phyloP scores from a whole-genome alignment of 208 protist genomes.

The Leishmania tropica region DNA sequence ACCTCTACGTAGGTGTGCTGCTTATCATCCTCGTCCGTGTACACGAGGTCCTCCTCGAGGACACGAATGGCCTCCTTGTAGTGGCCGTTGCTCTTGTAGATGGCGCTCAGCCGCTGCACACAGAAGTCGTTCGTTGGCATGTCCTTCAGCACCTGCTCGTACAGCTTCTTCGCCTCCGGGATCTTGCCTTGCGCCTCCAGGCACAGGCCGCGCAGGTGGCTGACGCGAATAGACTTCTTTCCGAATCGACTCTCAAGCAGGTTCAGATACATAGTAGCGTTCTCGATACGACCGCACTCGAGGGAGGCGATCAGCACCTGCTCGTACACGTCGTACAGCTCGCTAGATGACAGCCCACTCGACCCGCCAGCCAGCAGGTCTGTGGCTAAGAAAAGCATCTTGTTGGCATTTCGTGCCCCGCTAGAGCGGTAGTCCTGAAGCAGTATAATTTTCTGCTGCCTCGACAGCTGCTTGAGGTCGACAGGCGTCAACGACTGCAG shows the following conservation, averaged over 20 bases:
- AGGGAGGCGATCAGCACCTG: conserved; percentile 81
- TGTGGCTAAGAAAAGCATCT: conserved; percentile 72
- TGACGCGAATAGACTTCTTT: conserved; percentile 66
- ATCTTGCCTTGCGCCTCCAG: conserved; percentile 70
- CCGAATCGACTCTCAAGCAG: conserved; percentile 81
- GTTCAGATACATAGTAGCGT: conserved; percentile 60
- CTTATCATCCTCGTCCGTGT: conserved; percentile 70
- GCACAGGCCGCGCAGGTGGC: conserved; percentile 74
- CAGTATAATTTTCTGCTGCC: conserved; percentile 62
- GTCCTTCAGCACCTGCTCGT: conserved; percentile 60
- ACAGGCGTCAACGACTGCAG: conserved; percentile 66
- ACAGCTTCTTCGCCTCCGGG: conserved; percentile 61
- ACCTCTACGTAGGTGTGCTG: conserved; percentile 69
- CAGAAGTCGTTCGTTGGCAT: conserved; percentile 64
- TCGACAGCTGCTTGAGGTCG: conserved; percentile 76
- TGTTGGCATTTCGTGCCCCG: conserved; percentile 57
- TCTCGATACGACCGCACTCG: conserved; percentile 68
- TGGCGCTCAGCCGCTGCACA: conserved; percentile 72
- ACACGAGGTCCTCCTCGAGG: conserved; percentile 68
- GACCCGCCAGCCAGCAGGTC: conserved; percentile 75
- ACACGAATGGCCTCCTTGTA: conserved; percentile 73
- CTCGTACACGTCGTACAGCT: conserved; percentile 80
- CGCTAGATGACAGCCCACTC: conserved; percentile 41
- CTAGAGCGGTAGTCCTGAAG: conserved; percentile 57
- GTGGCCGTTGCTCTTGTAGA: conserved; percentile 72